These are phyloP conservation scores for Amylocystis lapponica DNA, from an alignment of 768 basidiomycete species.

Conservation along the genomic window DNA sequence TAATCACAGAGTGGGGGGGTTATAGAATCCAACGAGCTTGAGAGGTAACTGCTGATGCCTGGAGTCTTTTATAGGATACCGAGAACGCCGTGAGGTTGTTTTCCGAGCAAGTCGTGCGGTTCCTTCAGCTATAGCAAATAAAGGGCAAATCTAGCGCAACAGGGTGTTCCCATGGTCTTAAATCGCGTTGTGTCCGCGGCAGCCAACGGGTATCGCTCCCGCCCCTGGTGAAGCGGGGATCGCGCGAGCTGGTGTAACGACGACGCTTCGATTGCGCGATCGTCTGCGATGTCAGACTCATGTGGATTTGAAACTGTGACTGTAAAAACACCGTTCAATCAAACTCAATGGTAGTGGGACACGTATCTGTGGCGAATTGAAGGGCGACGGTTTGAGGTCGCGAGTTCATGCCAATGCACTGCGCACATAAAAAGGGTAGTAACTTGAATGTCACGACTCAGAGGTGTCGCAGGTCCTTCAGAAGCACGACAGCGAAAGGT, in stretches of 20 bases:
- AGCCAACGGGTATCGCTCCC: conserved; percentile 1
- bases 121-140: conserved; percentile 2
- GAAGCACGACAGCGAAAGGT: too few relatives aligned
- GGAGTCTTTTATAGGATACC: neutral
- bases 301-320: too few relatives aligned
- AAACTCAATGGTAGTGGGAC: too few relatives aligned
- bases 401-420: too few relatives aligned
- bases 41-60: neutral
- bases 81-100: conserved; percentile 1
- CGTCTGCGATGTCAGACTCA: too few relatives aligned
- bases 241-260: conserved; percentile 12
- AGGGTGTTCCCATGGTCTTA: conserved; percentile 2
- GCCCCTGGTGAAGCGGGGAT: conserved; percentile 3
- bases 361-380: too few relatives aligned
- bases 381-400: too few relatives aligned
- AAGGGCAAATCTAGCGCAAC: neutral
- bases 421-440: too few relatives aligned
- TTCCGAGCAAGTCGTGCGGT: conserved; percentile 1
- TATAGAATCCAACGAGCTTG: neutral
- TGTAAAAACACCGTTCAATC: too few relatives aligned
- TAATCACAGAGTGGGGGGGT: neutral
- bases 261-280: conserved; percentile 13
- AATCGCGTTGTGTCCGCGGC: neutral
- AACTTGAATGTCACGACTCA: too few relatives aligned
- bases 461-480: too few relatives aligned